Conservation (phyloP, 2,329 filamentous ascomycete genomes). For the Byssoonygena ceratinophila region DNA sequence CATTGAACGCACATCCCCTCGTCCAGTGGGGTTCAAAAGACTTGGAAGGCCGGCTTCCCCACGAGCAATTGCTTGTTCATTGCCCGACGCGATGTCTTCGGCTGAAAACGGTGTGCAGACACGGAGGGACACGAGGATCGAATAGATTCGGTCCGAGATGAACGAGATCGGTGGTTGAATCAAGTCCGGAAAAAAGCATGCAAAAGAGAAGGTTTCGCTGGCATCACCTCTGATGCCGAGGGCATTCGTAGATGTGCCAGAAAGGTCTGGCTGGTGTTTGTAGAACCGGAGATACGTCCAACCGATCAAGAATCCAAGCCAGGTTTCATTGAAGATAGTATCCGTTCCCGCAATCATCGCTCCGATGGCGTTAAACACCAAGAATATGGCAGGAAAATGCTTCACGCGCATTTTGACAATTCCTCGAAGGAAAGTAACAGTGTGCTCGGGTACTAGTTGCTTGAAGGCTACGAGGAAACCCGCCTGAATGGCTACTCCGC, state of each 20-base stretch:
- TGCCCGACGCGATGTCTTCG: constrained; percentile 64
- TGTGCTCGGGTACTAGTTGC: constrained; percentile 93
- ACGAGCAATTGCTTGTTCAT: constrained; percentile 57
- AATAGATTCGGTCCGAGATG: constrained; percentile 65
- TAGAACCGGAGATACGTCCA: constrained; percentile 97
- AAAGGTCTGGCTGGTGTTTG: constrained; percentile 53
- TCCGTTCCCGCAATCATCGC: constrained; percentile 56
- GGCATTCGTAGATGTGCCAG: constrained; percentile 44
- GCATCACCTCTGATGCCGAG: constrained; percentile 69
- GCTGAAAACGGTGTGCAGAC: constrained; percentile 78
- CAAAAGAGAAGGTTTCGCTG: constrained; percentile 90
- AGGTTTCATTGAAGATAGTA: constrained; percentile 66
- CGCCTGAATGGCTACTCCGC: constrained; percentile 79
- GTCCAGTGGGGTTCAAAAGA: constrained; percentile 43
- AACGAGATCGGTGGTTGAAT: constrained; percentile 66
- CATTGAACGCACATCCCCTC: constrained; percentile 37
- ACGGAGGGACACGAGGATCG: constrained; percentile 60
- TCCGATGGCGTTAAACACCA: constrained; percentile 57
- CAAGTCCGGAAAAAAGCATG: constrained; percentile 84
- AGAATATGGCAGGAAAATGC: constrained; percentile 66
- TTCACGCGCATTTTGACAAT: constrained; percentile 80
- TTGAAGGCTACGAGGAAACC: constrained; percentile 95
- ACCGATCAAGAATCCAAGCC: constrained; percentile 72
- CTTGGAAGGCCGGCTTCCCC: constrained; percentile 52
- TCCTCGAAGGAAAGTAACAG: constrained; percentile 83